Base-by-base conservation (phyloP, 148 eudicot genomes). In the Rhododendron williamsianum region DNA sequence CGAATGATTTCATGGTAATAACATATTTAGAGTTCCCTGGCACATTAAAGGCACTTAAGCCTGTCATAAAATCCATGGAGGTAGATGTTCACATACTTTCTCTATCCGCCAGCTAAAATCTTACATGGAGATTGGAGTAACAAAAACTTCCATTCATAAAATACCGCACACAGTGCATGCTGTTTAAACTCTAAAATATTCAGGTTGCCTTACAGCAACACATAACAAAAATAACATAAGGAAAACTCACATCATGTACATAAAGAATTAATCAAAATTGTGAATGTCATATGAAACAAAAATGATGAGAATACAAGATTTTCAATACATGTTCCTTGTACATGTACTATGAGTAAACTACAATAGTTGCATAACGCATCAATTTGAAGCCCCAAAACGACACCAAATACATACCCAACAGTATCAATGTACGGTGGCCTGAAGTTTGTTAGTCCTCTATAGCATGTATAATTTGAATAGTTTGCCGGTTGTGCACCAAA, bases 401-500 rank as follows among this genome's bases (percentile, higher is more conserved):
- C 43, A 69, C 12, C 58, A 69, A 67, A 25, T 4, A 82, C 87
- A 48, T 86, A 83, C 86, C 88, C 80, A 78, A 83, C 73, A 46
- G 83, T 18, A 35, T 83, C 78, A 65, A 83, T 67, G 56, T 82
- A 65, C 18, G 82, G 30, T 43, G 90, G 87, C 46, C 23, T 36
- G 25, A 36, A 67, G 27, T 83, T 73, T 41, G 87, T 83, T 49
- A 85, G 38, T 16, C 85, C 90, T 18, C 81, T 88, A 84, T 88
- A 88, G 76, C 90, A 85, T 45, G 86, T 88, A 56, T 81, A 88
- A 10, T 60, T 77, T 49, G 90, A 88, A 73, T 88, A 88, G 51
- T 43, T 85, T 33, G 86, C 83, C 2, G 74, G 83, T 49, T 83
- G 73, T 58, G 81, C 60, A 63, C 88, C 90, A 72, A 88, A 86